These are phyloP conservation scores for Aspergillus campestris DNA, from an alignment of 495 filamentous ascomycete species.

Conservation along the genomic window DNA sequence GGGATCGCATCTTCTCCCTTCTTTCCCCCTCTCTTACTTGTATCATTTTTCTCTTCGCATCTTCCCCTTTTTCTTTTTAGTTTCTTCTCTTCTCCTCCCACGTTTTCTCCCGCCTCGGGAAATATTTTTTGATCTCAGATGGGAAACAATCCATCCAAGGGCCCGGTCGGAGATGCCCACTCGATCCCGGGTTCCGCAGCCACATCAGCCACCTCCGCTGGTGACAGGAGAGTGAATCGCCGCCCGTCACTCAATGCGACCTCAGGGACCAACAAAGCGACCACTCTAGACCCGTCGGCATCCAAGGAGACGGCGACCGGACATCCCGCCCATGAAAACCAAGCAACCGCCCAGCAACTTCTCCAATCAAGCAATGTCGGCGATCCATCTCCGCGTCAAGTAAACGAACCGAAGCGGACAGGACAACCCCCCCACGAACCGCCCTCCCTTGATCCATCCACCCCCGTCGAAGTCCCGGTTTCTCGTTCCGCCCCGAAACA, in stretches of 20 bases:
- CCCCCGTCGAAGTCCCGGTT: constrained; percentile 44
- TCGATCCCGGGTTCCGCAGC: constrained; percentile 17
- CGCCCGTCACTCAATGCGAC: constrained; percentile 34
- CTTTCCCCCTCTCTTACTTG: neutral
- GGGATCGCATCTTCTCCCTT: neutral
- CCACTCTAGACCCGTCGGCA: constrained; percentile 34
- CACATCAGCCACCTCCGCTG: constrained; percentile 11
- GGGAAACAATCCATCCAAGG: constrained; percentile 45
- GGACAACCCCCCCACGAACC: constrained; percentile 20
- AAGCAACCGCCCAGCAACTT: constrained; percentile 29
- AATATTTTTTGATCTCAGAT: constrained; percentile 27
- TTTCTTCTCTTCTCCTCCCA: neutral
- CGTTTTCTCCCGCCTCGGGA: constrained; percentile 3
- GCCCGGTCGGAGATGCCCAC: constrained; percentile 29
- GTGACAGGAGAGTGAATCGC: constrained; percentile 32
- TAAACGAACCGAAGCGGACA: constrained; percentile 16
- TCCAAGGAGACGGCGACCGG: constrained; percentile 35
- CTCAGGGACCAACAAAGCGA: constrained; percentile 28
- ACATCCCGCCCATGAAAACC: constrained; percentile 28
- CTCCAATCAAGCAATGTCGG: constrained; percentile 30
- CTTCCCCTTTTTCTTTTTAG: neutral
- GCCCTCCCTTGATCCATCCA: constrained; percentile 28
- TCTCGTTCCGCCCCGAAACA: constrained; percentile 25
- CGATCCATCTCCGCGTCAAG: constrained; percentile 15
- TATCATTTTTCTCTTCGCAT: neutral